Conservation (phyloP, 177 flowering plant genomes). For the Vitis hybrid region DNA sequence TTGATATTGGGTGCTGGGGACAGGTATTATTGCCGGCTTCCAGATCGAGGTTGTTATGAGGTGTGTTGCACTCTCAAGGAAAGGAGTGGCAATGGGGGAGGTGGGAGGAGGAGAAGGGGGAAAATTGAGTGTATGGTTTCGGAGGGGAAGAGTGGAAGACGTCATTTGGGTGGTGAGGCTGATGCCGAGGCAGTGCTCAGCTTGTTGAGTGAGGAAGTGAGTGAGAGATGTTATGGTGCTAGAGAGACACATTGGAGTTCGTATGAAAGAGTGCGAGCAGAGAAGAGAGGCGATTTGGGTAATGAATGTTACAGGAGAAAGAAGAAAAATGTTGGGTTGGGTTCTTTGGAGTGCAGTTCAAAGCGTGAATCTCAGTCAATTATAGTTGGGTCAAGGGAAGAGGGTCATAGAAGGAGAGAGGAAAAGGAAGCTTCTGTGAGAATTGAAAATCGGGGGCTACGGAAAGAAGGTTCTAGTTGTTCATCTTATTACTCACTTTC, state of each 20-base stretch:
- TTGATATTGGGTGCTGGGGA: slow-evolving; percentile 37
- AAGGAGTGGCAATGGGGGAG: slow-evolving; percentile 21
- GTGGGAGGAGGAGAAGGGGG: slow-evolving; percentile 31
- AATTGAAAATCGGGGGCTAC: slow-evolving; percentile 33
- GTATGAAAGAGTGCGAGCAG: slow-evolving; percentile 21
- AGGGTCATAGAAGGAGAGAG: slow-evolving; percentile 14
- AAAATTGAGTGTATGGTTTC: slow-evolving; percentile 30
- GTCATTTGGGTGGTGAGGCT: slow-evolving; percentile 22
- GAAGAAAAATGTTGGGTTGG: slow-evolving; percentile 30
- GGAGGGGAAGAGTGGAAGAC: slow-evolving; percentile 27
- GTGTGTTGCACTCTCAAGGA: slow-evolving; percentile 29
- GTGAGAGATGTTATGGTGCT: slow-evolving; percentile 29
- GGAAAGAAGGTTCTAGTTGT: slow-evolving; percentile 52
- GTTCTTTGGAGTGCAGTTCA: slow-evolving; percentile 24
- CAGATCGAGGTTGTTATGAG: slow-evolving; percentile 30
- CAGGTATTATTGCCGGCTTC: slow-evolving; percentile 28
- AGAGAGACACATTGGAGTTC: slow-evolving; percentile 22
- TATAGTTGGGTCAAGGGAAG: slow-evolving; percentile 19
- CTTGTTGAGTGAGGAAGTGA: slow-evolving; percentile 60
- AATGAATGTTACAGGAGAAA: slow-evolving; percentile 18
- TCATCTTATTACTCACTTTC: slow-evolving; percentile 66
- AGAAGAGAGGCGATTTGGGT: slow-evolving; percentile 27
- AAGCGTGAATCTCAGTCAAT: slow-evolving; percentile 18
- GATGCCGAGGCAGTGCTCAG: slow-evolving; percentile 66
- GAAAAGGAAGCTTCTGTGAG: slow-evolving; percentile 26